Evolutionary conservation across 208 protist species (phyloP).

Genomic region (Crithidia sp.): DNA sequence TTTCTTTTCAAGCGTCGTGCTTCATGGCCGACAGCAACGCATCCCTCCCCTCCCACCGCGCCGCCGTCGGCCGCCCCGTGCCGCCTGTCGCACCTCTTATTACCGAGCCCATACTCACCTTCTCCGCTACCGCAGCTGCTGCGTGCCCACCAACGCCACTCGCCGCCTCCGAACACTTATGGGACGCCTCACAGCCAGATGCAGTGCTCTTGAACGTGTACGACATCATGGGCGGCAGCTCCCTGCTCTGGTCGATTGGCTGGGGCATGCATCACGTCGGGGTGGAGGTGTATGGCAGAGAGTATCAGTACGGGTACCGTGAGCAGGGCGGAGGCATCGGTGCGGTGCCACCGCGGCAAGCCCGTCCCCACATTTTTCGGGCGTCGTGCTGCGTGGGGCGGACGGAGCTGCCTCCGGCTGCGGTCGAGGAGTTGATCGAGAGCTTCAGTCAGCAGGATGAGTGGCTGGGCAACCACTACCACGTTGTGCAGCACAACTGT

Average conservation of each 20-base stretch:
- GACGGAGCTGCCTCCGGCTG: slow-evolving; percentile 30
- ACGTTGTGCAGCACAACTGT: slow-evolving; percentile 71
- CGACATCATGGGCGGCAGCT: slow-evolving; percentile 48
- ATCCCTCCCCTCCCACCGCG: too few species aligned
- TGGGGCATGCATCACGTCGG: slow-evolving; percentile 63
- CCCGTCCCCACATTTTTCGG: slow-evolving; percentile 59
- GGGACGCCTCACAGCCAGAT: slow-evolving; percentile 12
- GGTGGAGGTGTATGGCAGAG: slow-evolving; percentile 68
- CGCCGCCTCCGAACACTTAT: slow-evolving; percentile 8
- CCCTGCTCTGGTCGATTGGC: slow-evolving; percentile 44
- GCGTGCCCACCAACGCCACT: neutral
- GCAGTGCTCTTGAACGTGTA: slow-evolving; percentile 73
- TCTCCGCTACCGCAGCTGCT: too few species aligned
- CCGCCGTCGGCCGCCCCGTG: too few species aligned
- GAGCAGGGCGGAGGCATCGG: slow-evolving; percentile 47
- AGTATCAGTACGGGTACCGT: slow-evolving; percentile 52
- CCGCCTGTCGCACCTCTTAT: too few species aligned
- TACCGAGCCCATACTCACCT: too few species aligned
- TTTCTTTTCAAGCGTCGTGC: neutral
- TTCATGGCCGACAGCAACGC: neutral
- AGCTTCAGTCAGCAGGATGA: slow-evolving; percentile 21
- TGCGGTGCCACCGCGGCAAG: slow-evolving; percentile 35
- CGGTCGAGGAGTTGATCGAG: slow-evolving; percentile 36
- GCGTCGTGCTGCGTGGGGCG: slow-evolving; percentile 56
- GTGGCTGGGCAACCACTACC: slow-evolving; percentile 57